phyloP scores from a whole-genome alignment of 305 asterid species.

The Vinca major region DNA sequence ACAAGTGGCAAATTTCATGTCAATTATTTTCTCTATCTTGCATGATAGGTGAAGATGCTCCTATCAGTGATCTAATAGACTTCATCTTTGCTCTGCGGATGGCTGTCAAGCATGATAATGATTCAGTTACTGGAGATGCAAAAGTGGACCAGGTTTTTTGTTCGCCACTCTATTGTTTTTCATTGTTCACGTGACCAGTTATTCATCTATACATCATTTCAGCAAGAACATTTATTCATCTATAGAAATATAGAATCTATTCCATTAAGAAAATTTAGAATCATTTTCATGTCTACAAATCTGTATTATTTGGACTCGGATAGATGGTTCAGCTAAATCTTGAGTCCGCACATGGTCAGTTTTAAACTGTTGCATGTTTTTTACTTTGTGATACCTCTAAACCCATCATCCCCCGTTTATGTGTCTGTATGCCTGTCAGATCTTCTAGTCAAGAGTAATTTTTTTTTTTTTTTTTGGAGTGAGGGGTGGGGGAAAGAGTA shows the following conservation, averaged over 20 bases:
- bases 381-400: neutral
- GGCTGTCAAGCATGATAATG: conserved; percentile 53
- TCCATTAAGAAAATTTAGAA: neutral
- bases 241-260: neutral
- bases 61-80: conserved; percentile 56
- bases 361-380: neutral
- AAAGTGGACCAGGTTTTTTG: conserved; percentile 42
- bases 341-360: neutral
- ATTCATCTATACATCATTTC: too few species aligned
- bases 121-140: conserved; percentile 25
- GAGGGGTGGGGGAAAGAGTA: too few species aligned
- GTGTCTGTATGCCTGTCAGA: neutral
- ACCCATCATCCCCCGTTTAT: neutral
- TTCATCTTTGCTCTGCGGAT: conserved; percentile 76
- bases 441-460: neutral
- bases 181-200: neutral
- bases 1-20: conserved; percentile 5
- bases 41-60: conserved; percentile 55
- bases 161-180: neutral
- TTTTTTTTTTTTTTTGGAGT: too few species aligned
- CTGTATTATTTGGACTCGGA: neutral
- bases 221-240: too few species aligned
- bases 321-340: neutral
- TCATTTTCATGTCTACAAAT: neutral
- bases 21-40: conserved; percentile 20